These are phyloP conservation scores for Nymphaea colorata DNA, from an alignment of 164 flowering plant species.

Conservation along the genomic window DNA sequence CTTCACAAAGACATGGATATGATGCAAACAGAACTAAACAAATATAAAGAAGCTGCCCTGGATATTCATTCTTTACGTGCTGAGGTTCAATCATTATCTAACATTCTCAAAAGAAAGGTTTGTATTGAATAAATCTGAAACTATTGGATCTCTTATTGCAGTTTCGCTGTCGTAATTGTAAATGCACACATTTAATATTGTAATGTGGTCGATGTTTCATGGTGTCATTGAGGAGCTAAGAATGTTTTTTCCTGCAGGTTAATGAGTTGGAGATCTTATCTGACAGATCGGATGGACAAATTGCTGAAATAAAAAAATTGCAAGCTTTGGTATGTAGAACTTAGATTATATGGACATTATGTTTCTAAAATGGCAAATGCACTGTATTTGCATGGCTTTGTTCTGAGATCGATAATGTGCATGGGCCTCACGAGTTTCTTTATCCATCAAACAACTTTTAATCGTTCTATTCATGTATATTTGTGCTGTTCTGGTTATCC, in stretches of 20 bases:
- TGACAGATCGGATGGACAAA: conserved; percentile 44
- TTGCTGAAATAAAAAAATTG: conserved; percentile 45
- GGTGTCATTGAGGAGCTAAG: conserved; percentile 1
- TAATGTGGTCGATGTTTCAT: not conserved
- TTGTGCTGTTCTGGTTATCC: too few relatives aligned
- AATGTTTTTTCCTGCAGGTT: conserved; percentile 27
- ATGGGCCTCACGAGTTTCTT: too few relatives aligned
- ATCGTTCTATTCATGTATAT: too few relatives aligned
- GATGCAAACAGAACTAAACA: conserved; percentile 68
- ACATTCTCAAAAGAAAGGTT: conserved; percentile 68
- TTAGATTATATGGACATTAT: not conserved
- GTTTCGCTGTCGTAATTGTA: not conserved
- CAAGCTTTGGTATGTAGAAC: conserved; percentile 47
- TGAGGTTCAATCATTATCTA: conserved; percentile 64
- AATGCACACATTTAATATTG: not conserved
- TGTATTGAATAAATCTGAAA: not conserved
- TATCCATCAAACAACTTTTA: too few relatives aligned
- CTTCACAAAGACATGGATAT: conserved; percentile 67
- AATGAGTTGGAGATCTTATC: conserved; percentile 46
- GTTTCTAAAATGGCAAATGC: too few relatives aligned
- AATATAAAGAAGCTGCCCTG: conserved; percentile 67
- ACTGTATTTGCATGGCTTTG: too few relatives aligned
- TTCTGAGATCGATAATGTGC: too few relatives aligned
- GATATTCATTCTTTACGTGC: conserved; percentile 71
- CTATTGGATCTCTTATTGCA: not conserved